These are phyloP conservation scores for Corchorus capsularis DNA, from an alignment of 345 rosid genomes.

Conservation along the genomic window DNA sequence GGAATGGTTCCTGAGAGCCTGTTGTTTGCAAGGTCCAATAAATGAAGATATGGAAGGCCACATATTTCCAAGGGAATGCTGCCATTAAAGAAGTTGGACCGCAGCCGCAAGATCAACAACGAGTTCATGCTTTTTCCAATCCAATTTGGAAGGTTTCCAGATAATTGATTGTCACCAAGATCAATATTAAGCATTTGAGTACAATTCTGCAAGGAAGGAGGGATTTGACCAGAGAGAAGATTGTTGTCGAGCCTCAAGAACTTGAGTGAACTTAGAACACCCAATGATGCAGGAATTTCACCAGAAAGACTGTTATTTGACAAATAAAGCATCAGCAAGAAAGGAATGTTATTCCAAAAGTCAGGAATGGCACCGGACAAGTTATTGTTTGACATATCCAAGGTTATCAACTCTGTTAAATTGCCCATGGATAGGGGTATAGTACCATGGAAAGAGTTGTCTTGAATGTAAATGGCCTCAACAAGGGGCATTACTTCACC, in stretches of 20 bases:
- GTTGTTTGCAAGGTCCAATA: slow-evolving; percentile 29
- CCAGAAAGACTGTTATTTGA: slow-evolving; percentile 24
- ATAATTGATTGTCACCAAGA: slow-evolving; percentile 30
- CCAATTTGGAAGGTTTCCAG: slow-evolving; percentile 28
- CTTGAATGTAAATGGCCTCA: slow-evolving; percentile 12
- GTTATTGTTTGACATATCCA: slow-evolving; percentile 21
- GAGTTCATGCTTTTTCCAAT: slow-evolving; percentile 5
- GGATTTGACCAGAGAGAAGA: slow-evolving; percentile 27
- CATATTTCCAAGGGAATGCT: slow-evolving; percentile 16
- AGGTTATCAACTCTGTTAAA: background rate
- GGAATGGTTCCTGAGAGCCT: slow-evolving; percentile 24
- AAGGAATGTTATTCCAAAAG: background rate
- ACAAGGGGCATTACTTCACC: background rate
- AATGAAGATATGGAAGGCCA: slow-evolving; percentile 9
- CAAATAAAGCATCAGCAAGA: slow-evolving; percentile 13
- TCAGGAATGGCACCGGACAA: slow-evolving; percentile 23
- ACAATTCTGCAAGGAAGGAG: slow-evolving; percentile 19
- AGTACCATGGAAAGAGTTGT: slow-evolving; percentile 18
- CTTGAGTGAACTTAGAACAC: background rate
- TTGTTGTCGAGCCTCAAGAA: slow-evolving; percentile 15
- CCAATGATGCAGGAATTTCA: slow-evolving; percentile 21
- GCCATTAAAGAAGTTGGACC: slow-evolving; percentile 23
- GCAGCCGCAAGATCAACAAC: slow-evolving; percentile 7
- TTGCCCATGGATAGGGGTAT: background rate
- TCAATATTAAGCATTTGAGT: slow-evolving; percentile 11